Evolutionary conservation across 371 early-diverging fungal genomes (phyloP).

Genomic region (Actinomortierella ambigua): DNA sequence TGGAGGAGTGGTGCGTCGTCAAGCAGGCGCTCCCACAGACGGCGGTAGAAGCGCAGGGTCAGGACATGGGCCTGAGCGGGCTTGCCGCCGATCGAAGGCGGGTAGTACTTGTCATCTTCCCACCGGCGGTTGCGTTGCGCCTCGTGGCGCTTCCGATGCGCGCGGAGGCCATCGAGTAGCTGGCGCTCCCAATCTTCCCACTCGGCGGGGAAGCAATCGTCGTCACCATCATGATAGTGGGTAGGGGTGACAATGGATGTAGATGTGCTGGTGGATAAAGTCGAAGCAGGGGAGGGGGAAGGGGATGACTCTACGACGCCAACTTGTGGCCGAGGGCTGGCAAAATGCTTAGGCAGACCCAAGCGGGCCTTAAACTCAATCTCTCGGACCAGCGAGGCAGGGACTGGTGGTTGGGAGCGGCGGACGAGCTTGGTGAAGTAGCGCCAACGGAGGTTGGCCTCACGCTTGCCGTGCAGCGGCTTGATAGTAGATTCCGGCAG

Average conservation of each 20-base stretch:
- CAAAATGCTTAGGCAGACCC: constrained; percentile 6
- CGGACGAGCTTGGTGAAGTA: constrained; percentile 19
- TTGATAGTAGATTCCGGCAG: constrained; percentile 30
- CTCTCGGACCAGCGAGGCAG: constrained; percentile 20
- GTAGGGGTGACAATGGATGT: neutral
- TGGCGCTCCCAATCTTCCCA: constrained; percentile 18
- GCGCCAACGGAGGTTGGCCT: constrained; percentile 42
- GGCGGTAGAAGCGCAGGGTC: constrained; percentile 26
- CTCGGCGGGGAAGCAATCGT: neutral
- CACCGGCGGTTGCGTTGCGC: constrained; percentile 7
- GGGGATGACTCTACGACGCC: too few relatives aligned
- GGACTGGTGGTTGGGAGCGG: constrained; percentile 21
- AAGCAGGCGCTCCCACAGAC: constrained; percentile 35
- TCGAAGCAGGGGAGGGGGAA: too few relatives aligned
- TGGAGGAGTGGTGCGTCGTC: constrained; percentile 25
- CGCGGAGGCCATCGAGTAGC: constrained; percentile 14
- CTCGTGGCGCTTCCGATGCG: constrained; percentile 22
- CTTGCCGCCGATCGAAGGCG: constrained; percentile 37
- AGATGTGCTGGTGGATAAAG: neutral
- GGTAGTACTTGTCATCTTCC: constrained; percentile 13
- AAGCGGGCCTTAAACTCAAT: constrained; percentile 34
- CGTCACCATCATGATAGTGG: neutral
- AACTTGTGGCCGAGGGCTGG: neutral
- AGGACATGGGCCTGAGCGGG: constrained; percentile 21
- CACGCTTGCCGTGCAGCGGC: constrained; percentile 34